These are phyloP conservation scores for Macrocybe sp. DNA, from an alignment of 1,284 basidiomycete species.

Conservation along the genomic window DNA sequence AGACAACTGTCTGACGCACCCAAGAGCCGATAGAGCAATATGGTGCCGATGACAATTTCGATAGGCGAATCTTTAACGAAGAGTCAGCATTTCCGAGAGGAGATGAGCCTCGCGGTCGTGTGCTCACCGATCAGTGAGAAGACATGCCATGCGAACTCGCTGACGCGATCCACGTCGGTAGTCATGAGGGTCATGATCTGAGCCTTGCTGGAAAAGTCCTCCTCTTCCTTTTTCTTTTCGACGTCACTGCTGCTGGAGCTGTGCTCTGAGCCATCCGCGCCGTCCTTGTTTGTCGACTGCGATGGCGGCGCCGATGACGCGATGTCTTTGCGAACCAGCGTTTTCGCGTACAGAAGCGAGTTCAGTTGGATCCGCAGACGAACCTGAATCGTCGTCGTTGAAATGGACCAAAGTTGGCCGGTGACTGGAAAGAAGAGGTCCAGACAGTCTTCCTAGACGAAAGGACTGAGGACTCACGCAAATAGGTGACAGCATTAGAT, in stretches of 20 bases:
- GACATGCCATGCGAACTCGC: conserved; percentile 79
- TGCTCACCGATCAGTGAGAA: conserved; percentile 61
- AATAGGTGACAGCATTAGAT: conserved; percentile 53
- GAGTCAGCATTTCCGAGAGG: conserved; percentile 8
- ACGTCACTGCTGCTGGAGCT: conserved; percentile 13
- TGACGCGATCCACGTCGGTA: conserved; percentile 86
- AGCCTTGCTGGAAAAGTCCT: conserved; percentile 83
- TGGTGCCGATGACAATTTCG: conserved; percentile 76
- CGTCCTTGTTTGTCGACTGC: conserved; percentile 2
- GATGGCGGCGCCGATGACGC: conserved; percentile 51
- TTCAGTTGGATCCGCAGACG: conserved; percentile 81
- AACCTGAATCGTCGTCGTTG: conserved; percentile 69
- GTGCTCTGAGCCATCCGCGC: conserved; percentile 11
- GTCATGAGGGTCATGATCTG: conserved; percentile 89
- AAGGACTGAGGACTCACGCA: conserved; percentile 39
- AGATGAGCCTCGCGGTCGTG: conserved; percentile 18
- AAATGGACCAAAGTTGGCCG: conserved; percentile 64
- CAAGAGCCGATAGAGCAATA: conserved; percentile 79
- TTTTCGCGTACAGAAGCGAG: conserved; percentile 84
- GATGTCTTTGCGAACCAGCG: conserved; percentile 83
- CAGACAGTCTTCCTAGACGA: not conserved
- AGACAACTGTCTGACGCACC: conserved; percentile 37
- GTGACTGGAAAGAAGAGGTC: conserved; percentile 28
- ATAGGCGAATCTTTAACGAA: conserved; percentile 68
- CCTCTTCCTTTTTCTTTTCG: conserved; percentile 52